Conservation (phyloP, 1,284 basidiomycete species). For the Apiotrichum domesticum region DNA sequence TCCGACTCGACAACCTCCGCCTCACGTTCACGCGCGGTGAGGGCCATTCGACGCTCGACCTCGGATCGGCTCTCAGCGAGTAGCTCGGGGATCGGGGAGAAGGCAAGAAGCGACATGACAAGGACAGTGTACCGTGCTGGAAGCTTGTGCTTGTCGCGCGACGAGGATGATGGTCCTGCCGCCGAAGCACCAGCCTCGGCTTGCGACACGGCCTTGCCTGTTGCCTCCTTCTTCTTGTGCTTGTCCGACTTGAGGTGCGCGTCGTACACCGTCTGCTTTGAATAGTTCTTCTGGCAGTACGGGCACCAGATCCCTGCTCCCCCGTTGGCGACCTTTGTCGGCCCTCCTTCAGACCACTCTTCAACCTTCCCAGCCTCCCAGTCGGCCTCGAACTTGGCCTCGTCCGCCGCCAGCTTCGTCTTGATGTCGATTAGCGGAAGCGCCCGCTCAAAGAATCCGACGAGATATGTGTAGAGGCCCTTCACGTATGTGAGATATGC, state of each 20-base stretch:
- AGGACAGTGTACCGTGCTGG: conserved; percentile 70
- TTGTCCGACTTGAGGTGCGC: conserved; percentile 92
- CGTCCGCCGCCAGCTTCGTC: conserved; percentile 58
- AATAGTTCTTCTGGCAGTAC: conserved; percentile 86
- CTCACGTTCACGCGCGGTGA: conserved; percentile 93
- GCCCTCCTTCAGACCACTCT: conserved; percentile 63
- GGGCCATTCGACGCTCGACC: conserved; percentile 89
- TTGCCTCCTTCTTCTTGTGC: conserved; percentile 72
- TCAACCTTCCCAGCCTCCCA: conserved; percentile 74
- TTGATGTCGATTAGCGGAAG: conserved; percentile 81
- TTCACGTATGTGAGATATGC: conserved; percentile 82
- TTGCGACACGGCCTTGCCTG: conserved; percentile 43
- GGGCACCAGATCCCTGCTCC: conserved; percentile 81
- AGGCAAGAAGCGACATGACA: conserved; percentile 59
- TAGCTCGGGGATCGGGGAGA: conserved; percentile 59
- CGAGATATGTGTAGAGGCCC: conserved; percentile 72
- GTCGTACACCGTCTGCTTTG: conserved; percentile 97
- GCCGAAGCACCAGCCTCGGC: conserved; percentile 15
- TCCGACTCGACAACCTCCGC: conserved; percentile 81
- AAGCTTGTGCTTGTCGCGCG: conserved; percentile 58
- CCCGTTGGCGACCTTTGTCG: conserved; percentile 5
- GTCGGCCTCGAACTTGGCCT: conserved; percentile 64
- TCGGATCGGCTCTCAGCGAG: conserved; percentile 84
- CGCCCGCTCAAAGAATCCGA: conserved; percentile 79
- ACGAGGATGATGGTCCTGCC: conserved; percentile 24